Evolutionary conservation across 495 filamentous ascomycete species (phyloP), one percentile per base, ranked within the genome.

Genomic region (Halenospora varia): DNA sequence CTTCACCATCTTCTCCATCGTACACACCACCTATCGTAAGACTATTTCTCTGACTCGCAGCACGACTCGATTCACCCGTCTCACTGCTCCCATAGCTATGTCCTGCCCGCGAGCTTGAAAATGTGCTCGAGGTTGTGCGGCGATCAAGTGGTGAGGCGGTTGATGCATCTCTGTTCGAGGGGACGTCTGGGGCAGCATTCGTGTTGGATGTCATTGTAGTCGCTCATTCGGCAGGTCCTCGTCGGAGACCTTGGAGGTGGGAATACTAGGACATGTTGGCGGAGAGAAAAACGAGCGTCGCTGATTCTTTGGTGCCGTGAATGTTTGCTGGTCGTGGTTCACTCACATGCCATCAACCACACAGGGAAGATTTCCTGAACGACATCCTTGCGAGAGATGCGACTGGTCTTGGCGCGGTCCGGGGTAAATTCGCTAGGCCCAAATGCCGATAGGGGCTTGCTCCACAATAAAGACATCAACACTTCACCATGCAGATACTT

Each of bases 11-110:
- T 15, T 24, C 1, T 13, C 35, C 52, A 19, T 60, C 45, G 11
- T 17, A 44, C 13, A 56, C 9, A 13, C 41, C 51, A 45, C 18
- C 53, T 4, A 47, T 40, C 8, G 49, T 18, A 8, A 57, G 44
- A 45, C 59, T 64, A 29, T 59, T 57, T 15, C 56, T 47, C 10
- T 56, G 56, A 44, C 59, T 62, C 10, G 51, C 59, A 9, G 61
- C 45, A 1, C 26, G 45, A 26, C 60, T 68, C 18, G 60, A 61
- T 56, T 68, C 65, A 9, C 60, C 62, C 15, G 60, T 55, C 19
- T 62, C 53, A 22, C 29, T 54, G 40, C 59, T 65, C 11, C 9
- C 57, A 48, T 17, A 25, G 51, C 62, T 65, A 40, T 45, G 25
- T 51, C 54, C 24, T 20, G 53, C 49, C 6, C 29, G 56, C 13